Base-by-base conservation (phyloP, 2,329 filamentous ascomycete species). In the Epichloe hybrida region DNA sequence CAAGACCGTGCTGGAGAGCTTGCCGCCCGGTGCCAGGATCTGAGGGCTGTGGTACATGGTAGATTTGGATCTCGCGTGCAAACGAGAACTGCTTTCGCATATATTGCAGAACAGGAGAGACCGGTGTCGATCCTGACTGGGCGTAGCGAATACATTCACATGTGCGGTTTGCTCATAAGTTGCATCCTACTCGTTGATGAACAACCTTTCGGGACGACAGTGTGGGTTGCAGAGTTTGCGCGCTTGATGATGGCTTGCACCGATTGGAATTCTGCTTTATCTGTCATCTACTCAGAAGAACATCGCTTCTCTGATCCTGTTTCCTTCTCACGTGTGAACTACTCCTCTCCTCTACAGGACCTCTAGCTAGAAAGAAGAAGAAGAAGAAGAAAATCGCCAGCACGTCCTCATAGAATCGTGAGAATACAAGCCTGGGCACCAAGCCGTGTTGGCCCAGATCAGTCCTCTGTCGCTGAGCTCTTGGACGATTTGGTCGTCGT, bases 1-100 rank as follows among this genome's bases (percentile, higher is more conserved):
- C 0, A 88, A 79, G 70, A 74, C 72, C 45, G 79, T 77, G 5
- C 68, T 95, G 61, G 73, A 78, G 59, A 76, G 75, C 2, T 69
- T 95, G 62, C 77, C 66, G 4, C 66, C 66, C 2, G 55, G 83
- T 58, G 82, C 74, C 51, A 80, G 75, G 66, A 79, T 81, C 23
- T 79, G 20, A 20, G 23, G 23, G 17, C 17, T 17, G 17, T 17
- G 17, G 17, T 27, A 8, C 20, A 21, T 21, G 44, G 11, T 23
- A 6, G 27, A 31, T 31, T 31, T 31, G 8, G 27, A 4, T 11
- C 1, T 31, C 23, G 27, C 27, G 27, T 9, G 27, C 9, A 31
- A 31, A 11, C 27, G 1, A 31, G 1, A 9, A 31, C 27, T 31
- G 27, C 1, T 4, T 31, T 31, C 27, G 0, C 8, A 11, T 8